Evolutionary conservation across 805 yeast genomes (phyloP), one percentile per base, ranked within the genome.

Genomic region (Starmerella davenportii): DNA sequence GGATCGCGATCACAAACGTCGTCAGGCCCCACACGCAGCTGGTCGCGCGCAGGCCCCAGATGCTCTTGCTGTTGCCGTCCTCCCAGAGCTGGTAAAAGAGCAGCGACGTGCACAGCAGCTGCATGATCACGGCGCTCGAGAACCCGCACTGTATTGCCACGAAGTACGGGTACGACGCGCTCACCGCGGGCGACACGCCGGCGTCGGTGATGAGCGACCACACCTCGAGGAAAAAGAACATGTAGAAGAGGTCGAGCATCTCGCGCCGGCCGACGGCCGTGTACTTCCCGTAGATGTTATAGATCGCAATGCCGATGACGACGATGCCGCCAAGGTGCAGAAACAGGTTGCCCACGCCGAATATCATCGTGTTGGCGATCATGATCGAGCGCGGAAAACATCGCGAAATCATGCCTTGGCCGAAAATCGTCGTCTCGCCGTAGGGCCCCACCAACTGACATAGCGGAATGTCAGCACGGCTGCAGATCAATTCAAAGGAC

Each of bases 241-340:
- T 51, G 57, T 76, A 73, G 57, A 74, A 76, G 52, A 79, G 76
- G 47, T 69, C 71, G 38, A 81, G 58, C 74, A 84, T 78, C 54
- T 90, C 98, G 11, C 73, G 65, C 43, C 96, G 67, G 3, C 95
- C 96, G 42, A 90, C 85, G 11, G 96, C 95, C 0, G 98, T 90
- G 55, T 80, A 85, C 62, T 87, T 82, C 42, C 76, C 64, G 54
- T 85, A 66, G 33, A 85, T 73, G 49, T 78, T 76, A 62, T 75
- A 79, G 11, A 84, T 64, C 39, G 85, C 79, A 49, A 82, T 68
- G 36, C 76, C 62, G 28, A 78, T 45, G 31, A 81, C 68, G 5
- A 69, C 59, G 25, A 90, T 59, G 0, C 81, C 72, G 1, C 78
- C 82, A 38, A 87, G 73, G 53, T 85, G 81, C 17, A 84, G 70